phyloP scores from a whole-genome alignment of 306 rosid species.

The Rosa lucieae region DNA sequence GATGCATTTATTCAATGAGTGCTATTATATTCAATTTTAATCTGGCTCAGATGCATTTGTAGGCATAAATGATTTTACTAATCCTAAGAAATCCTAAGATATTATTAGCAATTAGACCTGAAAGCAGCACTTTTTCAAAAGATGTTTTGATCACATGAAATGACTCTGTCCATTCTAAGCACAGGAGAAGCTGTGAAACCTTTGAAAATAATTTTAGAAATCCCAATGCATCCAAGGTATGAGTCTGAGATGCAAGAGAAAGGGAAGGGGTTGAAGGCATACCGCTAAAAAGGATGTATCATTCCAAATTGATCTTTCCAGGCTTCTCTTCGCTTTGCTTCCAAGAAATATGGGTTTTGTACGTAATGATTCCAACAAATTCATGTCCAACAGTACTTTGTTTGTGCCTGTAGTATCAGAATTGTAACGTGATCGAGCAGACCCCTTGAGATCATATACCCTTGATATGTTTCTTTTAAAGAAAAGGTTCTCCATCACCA shows the following conservation, averaged over 20 bases:
- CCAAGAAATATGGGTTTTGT: slow-evolving; percentile 96
- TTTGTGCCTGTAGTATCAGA: slow-evolving; percentile 74
- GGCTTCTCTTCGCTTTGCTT: slow-evolving; percentile 88
- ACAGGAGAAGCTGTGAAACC: background rate
- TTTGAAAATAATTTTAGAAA: background rate
- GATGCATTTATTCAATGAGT: background rate
- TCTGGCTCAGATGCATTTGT: background rate
- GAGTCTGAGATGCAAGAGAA: background rate
- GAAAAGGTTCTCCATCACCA: slow-evolving; percentile 99
- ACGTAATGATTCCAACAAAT: slow-evolving; percentile 80
- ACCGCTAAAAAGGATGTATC: slow-evolving; percentile 93
- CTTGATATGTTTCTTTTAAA: slow-evolving; percentile 77
- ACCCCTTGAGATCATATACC: slow-evolving; percentile 97
- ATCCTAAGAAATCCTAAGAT: background rate
- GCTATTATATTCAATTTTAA: background rate
- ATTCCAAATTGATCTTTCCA: slow-evolving; percentile 95
- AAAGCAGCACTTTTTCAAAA: background rate
- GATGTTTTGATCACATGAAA: background rate
- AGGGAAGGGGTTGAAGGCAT: slow-evolving; percentile 22
- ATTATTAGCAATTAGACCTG: background rate
- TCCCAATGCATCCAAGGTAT: background rate
- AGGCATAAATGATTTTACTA: background rate
- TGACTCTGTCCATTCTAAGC: background rate
- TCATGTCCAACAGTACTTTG: slow-evolving; percentile 91
- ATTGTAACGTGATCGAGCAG: slow-evolving; percentile 92